These are phyloP conservation scores for Calonectria henricotiae DNA, from an alignment of 2,329 filamentous ascomycete species.

Conservation along the genomic window DNA sequence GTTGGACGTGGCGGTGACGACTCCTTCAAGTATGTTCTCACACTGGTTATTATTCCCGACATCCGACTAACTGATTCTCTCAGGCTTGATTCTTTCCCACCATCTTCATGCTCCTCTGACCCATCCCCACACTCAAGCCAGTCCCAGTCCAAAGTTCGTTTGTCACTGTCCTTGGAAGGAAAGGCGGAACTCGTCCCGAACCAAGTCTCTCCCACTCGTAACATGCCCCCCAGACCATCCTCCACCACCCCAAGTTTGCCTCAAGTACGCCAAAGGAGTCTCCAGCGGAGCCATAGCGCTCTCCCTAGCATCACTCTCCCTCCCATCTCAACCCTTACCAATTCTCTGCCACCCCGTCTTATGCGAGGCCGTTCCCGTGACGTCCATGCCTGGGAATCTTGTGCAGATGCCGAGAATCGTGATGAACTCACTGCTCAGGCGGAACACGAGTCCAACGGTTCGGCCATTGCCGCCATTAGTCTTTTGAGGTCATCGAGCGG, in stretches of 20 bases:
- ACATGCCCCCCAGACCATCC: constrained; percentile 67
- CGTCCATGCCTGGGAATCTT: constrained; percentile 92
- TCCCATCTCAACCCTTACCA: constrained; percentile 70
- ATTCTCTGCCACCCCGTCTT: constrained; percentile 70
- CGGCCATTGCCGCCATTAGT: constrained; percentile 85
- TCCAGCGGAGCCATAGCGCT: constrained; percentile 82
- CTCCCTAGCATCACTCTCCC: constrained; percentile 73
- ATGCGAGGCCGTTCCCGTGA: constrained; percentile 85
- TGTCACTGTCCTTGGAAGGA: constrained; percentile 90
- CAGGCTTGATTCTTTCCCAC: constrained; percentile 64
- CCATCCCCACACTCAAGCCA: constrained; percentile 58
- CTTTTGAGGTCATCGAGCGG: constrained; percentile 81
- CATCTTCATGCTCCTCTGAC: constrained; percentile 62
- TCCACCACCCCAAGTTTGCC: constrained; percentile 66
- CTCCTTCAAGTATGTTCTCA: constrained; percentile 63
- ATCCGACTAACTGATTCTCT: constrained; percentile 30
- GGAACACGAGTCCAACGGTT: constrained; percentile 85
- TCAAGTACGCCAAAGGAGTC: constrained; percentile 66
- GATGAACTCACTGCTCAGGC: constrained; percentile 87
- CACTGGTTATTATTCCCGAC: neutral
- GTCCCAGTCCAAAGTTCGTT: constrained; percentile 74
- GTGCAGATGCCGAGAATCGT: constrained; percentile 85
- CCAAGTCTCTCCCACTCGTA: constrained; percentile 75
- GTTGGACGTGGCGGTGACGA: constrained; percentile 61
- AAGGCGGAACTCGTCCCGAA: constrained; percentile 88